phyloP scores from a whole-genome alignment of 306 rosid species.

The Dalbergia oliveri region DNA sequence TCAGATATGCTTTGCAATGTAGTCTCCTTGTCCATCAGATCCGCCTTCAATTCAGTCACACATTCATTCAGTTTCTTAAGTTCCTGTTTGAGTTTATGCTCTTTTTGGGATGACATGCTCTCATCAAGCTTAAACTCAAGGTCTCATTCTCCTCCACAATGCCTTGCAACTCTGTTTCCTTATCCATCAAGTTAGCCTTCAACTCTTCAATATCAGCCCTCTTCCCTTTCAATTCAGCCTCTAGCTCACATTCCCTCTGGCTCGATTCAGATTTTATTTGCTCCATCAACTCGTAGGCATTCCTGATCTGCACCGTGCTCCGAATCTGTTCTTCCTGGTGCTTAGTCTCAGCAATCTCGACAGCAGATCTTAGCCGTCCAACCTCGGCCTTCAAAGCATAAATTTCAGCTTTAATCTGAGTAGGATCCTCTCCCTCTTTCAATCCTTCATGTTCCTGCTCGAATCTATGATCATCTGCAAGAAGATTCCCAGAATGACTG shows the following conservation, averaged over 20 bases:
- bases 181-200: slow-evolving; percentile 58
- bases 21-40: slow-evolving; percentile 86
- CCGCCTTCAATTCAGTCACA: slow-evolving; percentile 63
- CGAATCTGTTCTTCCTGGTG: slow-evolving; percentile 78
- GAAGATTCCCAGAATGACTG: slow-evolving; percentile 37
- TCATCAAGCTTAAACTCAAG: slow-evolving; percentile 62
- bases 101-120: slow-evolving; percentile 57
- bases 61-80: slow-evolving; percentile 63
- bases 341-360: slow-evolving; percentile 77
- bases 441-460: slow-evolving; percentile 45
- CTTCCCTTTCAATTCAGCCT: slow-evolving; percentile 61
- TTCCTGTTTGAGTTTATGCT: slow-evolving; percentile 61
- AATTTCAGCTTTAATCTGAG: slow-evolving; percentile 55
- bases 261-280: slow-evolving; percentile 67
- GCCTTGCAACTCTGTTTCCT: slow-evolving; percentile 89
- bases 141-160: slow-evolving; percentile 89
- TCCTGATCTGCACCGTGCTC: slow-evolving; percentile 69
- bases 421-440: slow-evolving; percentile 42
- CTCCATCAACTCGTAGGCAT: slow-evolving; percentile 74
- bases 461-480: slow-evolving; percentile 21
- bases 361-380: slow-evolving; percentile 56
- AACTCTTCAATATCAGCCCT: slow-evolving; percentile 74
- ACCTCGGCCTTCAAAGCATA: slow-evolving; percentile 65
- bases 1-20: slow-evolving; percentile 79
- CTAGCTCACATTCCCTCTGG: slow-evolving; percentile 60